phyloP scores from a whole-genome alignment of 1,284 basidiomycete genomes.

The Bondarzewia mesenterica region DNA sequence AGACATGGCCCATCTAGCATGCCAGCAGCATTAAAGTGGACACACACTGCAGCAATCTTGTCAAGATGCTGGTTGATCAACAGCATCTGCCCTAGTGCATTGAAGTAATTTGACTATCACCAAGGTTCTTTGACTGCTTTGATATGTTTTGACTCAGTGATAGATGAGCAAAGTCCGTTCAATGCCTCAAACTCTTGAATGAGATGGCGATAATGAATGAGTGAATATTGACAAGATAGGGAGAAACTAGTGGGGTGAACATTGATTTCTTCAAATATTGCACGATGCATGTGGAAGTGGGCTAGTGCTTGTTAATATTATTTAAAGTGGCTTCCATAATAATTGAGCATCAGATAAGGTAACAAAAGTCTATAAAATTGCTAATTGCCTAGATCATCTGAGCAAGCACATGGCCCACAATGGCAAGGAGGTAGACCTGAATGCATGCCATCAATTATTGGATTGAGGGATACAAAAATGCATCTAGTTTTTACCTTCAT shows the following conservation, averaged over 20 bases:
- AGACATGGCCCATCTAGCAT: background rate
- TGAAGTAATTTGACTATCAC: conserved; percentile 11
- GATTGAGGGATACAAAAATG: background rate
- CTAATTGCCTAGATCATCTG: conserved; percentile 10
- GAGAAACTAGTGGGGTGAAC: conserved; percentile 14
- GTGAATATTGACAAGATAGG: conserved; percentile 14
- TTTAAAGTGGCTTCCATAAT: background rate
- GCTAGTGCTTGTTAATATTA: conserved; percentile 8
- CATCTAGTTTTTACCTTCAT: conserved; percentile 12
- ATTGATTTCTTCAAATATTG: conserved; percentile 10
- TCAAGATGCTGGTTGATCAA: background rate
- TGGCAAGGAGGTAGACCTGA: conserved; percentile 15
- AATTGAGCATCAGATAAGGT: conserved; percentile 7
- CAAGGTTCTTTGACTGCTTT: conserved; percentile 19
- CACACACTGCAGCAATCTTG: background rate
- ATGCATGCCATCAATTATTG: too few species aligned
- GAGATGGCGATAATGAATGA: conserved; percentile 7
- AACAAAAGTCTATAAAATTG: conserved; percentile 16
- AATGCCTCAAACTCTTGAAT: conserved; percentile 14
- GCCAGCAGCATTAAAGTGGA: background rate
- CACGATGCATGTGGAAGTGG: conserved; percentile 7
- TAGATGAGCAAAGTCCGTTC: conserved; percentile 18
- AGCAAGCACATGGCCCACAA: conserved; percentile 10
- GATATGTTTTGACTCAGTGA: conserved; percentile 20
- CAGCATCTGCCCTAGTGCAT: background rate